Conservation (phyloP, 306 rosid species). For the Casuarina equisetifolia region DNA sequence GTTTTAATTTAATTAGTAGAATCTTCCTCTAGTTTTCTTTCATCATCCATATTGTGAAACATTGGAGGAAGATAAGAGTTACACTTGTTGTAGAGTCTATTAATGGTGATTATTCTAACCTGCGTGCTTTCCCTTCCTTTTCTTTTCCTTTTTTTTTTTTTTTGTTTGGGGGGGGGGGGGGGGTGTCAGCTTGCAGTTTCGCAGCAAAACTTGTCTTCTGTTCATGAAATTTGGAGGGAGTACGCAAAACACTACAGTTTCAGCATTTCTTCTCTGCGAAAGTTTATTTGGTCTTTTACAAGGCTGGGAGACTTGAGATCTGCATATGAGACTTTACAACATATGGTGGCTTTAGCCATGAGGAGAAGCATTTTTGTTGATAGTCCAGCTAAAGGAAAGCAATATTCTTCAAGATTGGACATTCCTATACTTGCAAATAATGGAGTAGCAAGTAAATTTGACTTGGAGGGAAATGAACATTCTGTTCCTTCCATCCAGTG, state of each 20-base stretch:
- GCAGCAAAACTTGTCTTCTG: slow-evolving; percentile 66
- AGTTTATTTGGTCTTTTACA: slow-evolving; percentile 58
- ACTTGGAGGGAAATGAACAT: slow-evolving; percentile 35
- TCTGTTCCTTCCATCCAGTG: slow-evolving; percentile 25
- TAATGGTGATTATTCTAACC: not conserved
- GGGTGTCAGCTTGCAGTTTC: slow-evolving; percentile 84
- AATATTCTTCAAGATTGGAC: slow-evolving; percentile 55
- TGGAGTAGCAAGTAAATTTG: slow-evolving; percentile 35
- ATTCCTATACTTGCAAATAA: slow-evolving; percentile 66
- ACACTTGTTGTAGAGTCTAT: not conserved
- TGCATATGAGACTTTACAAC: slow-evolving; percentile 58
- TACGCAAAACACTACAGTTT: slow-evolving; percentile 51
- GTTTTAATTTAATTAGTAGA: not conserved
- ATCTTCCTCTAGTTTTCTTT: not conserved
- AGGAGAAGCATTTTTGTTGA: slow-evolving; percentile 37
- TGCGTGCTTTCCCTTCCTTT: slow-evolving; percentile 21
- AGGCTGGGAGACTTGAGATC: slow-evolving; percentile 50
- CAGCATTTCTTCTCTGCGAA: slow-evolving; percentile 45
- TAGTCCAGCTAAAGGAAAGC: slow-evolving; percentile 40
- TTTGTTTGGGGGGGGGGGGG: too few relatives aligned
- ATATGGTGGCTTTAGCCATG: slow-evolving; percentile 56
- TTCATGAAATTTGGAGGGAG: slow-evolving; percentile 69
- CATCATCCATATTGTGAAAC: not conserved
- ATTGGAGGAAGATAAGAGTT: not conserved
- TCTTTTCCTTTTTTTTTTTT: not conserved